Percentiles rank a stretch among this genome's conserved stretches.
phyloP scores from a whole-genome alignment of 2,329 filamentous ascomycete genomes.

The Cladosporium sp. region DNA sequence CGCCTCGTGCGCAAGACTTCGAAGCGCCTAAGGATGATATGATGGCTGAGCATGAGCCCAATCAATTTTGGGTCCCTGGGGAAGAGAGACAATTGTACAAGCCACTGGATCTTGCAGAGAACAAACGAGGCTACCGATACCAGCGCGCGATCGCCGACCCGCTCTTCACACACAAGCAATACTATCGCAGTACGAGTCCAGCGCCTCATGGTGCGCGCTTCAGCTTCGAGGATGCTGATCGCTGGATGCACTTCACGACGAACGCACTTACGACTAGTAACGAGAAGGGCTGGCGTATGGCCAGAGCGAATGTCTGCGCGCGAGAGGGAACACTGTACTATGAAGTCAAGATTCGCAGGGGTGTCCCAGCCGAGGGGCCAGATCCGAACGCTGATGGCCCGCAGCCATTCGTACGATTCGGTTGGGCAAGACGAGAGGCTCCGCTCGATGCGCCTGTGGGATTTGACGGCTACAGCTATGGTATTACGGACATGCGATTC shows the following conservation, averaged over 20 bases:
- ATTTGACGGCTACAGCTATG: conserved; percentile 90
- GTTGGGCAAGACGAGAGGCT: conserved; percentile 77
- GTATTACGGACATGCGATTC: conserved; percentile 80
- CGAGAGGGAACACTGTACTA: conserved; percentile 90
- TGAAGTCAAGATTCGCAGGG: conserved; percentile 83
- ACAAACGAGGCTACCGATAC: conserved; percentile 75
- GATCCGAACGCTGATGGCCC: conserved; percentile 39
- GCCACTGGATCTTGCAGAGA: conserved; percentile 53
- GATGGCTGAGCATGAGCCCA: conserved; percentile 44
- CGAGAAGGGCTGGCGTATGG: conserved; percentile 87
- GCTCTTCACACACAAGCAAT: conserved; percentile 76
- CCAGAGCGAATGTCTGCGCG: conserved; percentile 82
- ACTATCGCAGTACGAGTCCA: conserved; percentile 83
- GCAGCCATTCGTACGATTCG: conserved; percentile 67
- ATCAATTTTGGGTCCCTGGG: conserved; percentile 39
- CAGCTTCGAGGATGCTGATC: conserved; percentile 87
- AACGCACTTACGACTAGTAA: conserved; percentile 75
- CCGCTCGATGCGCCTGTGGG: conserved; percentile 78
- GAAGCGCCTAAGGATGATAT: conserved; percentile 45
- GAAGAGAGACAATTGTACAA: conserved; percentile 42
- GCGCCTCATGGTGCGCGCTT: conserved; percentile 78
- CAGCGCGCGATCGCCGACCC: conserved; percentile 87
- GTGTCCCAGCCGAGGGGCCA: conserved; percentile 52
- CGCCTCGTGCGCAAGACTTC: conserved; percentile 45
- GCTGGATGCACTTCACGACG: conserved; percentile 71